These are phyloP conservation scores for Tanacetum coccineum DNA, from an alignment of 129 eudicot species.

Conservation along the genomic window DNA sequence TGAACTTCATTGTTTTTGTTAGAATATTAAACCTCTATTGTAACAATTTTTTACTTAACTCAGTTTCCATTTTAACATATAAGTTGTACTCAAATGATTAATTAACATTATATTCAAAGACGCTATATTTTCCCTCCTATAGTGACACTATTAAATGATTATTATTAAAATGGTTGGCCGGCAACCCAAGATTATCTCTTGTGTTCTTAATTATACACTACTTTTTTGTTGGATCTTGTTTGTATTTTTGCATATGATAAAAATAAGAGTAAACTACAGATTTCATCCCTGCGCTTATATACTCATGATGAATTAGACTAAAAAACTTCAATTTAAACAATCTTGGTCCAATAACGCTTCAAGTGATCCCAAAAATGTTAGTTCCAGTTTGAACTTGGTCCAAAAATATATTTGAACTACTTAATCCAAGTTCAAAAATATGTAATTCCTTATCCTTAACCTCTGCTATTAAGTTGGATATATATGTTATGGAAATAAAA, in stretches of 20 bases:
- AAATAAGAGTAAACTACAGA: constrained; percentile 6
- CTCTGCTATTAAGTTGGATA: too few species aligned
- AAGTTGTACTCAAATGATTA: not conserved
- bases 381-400: too few species aligned
- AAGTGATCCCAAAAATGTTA: not conserved
- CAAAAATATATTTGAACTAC: too few species aligned
- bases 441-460: too few species aligned
- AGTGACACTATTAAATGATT: not conserved
- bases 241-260: not conserved
- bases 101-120: constrained; percentile 3
- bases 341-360: not conserved
- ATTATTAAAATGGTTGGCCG: constrained; percentile 30
- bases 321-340: not conserved
- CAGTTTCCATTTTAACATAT: not conserved
- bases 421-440: too few species aligned
- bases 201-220: constrained; percentile 14
- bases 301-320: not conserved
- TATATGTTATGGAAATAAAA: too few species aligned
- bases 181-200: constrained; percentile 24
- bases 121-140: not conserved
- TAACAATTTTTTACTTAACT: not conserved
- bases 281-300: constrained; percentile 10
- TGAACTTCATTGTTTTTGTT: too few species aligned
- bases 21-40: too few species aligned
- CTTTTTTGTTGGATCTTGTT: constrained; percentile 20